phyloP scores from a whole-genome alignment of 164 flowering plant genomes.

The Euptelea pleiosperma region DNA sequence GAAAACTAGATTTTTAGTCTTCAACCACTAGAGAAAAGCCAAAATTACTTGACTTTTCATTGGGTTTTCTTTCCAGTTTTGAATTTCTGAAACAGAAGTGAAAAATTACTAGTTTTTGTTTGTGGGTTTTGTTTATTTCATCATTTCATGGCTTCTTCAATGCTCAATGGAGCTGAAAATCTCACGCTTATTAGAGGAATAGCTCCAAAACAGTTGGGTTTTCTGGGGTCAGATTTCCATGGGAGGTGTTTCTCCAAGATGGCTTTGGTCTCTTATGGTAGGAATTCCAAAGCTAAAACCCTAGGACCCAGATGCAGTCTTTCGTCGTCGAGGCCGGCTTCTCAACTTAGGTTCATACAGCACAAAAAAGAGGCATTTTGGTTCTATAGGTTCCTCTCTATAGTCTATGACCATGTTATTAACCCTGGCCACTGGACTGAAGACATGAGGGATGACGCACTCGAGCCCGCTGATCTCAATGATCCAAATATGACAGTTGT shows the following conservation, averaged over 20 bases:
- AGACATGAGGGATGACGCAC: constrained; percentile 83
- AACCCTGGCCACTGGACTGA: constrained; percentile 90
- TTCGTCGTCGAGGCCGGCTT: constrained; percentile 57
- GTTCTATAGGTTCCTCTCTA: constrained; percentile 75
- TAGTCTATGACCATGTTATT: constrained; percentile 66
- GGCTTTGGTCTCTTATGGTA: constrained; percentile 29
- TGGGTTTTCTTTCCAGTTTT: constrained; percentile 5
- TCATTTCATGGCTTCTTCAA: constrained; percentile 54
- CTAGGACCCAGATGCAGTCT: constrained; percentile 38
- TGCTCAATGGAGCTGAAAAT: constrained; percentile 59
- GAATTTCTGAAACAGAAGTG: background rate
- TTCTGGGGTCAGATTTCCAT: constrained; percentile 39
- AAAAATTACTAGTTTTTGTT: constrained; percentile 1
- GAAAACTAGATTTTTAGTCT: background rate
- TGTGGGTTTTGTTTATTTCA: constrained; percentile 15
- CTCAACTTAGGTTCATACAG: constrained; percentile 75
- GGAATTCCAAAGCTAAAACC: constrained; percentile 16
- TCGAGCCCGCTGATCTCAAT: constrained; percentile 67
- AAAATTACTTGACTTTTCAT: background rate
- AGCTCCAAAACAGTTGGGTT: constrained; percentile 37
- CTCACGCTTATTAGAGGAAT: constrained; percentile 32
- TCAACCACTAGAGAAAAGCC: background rate
- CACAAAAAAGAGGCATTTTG: constrained; percentile 83
- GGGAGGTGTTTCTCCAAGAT: constrained; percentile 33
- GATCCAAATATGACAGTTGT: constrained; percentile 56